Evolutionary conservation across 352 stramenopile genomes (phyloP).

Genomic region (Globisporangium irregulare): DNA sequence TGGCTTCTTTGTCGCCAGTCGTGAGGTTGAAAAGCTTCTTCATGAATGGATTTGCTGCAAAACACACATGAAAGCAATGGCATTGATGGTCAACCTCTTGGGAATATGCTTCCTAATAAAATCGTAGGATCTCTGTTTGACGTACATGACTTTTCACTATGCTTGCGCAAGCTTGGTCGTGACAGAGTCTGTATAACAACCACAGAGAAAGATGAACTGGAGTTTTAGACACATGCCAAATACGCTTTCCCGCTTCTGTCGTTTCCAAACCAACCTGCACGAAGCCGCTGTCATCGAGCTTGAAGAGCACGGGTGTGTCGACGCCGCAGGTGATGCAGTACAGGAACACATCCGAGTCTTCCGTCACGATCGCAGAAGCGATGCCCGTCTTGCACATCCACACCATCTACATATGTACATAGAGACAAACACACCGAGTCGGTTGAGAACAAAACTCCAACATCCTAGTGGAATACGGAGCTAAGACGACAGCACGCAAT

Average conservation of each 20-base stretch:
- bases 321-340: slow-evolving; percentile 63
- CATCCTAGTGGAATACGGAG: too few relatives aligned
- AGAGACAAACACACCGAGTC: background rate
- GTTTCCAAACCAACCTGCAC: slow-evolving; percentile 40
- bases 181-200: slow-evolving; percentile 37
- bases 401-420: slow-evolving; percentile 42
- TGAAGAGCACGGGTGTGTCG: slow-evolving; percentile 58
- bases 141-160: slow-evolving; percentile 37
- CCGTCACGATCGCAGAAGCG: slow-evolving; percentile 67
- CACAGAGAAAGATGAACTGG: background rate
- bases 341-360: slow-evolving; percentile 79
- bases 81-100: background rate
- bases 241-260: background rate
- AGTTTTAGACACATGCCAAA: background rate
- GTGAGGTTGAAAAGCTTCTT: slow-evolving; percentile 64
- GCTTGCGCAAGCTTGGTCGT: slow-evolving; percentile 46
- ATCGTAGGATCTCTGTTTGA: background rate
- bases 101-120: background rate
- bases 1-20: slow-evolving; percentile 50
- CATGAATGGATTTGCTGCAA: slow-evolving; percentile 45
- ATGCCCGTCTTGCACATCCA: slow-evolving; percentile 70
- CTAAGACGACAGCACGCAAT: too few relatives aligned
- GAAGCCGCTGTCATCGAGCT: slow-evolving; percentile 60
- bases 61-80: background rate
- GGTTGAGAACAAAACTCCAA: too few relatives aligned